phyloP scores from a whole-genome alignment of 1,284 basidiomycete species.

The Cutaneotrichosporon arboriforme region DNA sequence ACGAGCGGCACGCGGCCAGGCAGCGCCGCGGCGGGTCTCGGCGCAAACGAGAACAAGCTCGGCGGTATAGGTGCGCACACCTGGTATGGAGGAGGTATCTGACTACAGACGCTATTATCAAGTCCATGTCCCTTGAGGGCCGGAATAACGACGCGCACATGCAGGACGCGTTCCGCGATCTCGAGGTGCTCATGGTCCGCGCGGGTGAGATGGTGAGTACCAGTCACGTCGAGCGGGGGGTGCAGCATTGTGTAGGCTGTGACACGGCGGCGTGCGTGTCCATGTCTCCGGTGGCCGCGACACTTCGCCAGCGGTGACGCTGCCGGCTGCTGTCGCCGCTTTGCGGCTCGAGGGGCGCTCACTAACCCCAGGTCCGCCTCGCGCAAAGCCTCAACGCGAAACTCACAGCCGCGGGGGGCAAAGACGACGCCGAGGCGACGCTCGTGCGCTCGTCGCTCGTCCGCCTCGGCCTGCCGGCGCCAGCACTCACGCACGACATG shows the following conservation, averaged over 20 bases:
- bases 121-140: constrained; percentile 63
- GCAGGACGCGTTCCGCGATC: constrained; percentile 73
- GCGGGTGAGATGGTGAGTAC: constrained; percentile 84
- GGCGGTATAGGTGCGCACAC: constrained; percentile 32
- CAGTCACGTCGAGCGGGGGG: too few species aligned
- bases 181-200: constrained; percentile 86
- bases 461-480: constrained; percentile 66
- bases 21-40: background rate
- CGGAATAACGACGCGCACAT: constrained; percentile 63
- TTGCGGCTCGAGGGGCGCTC: background rate
- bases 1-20: background rate
- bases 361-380: constrained; percentile 53
- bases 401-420: constrained; percentile 55
- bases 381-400: constrained; percentile 83
- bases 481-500: constrained; percentile 87
- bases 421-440: constrained; percentile 66
- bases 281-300: too few species aligned
- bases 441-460: constrained; percentile 84
- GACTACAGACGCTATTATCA: constrained; percentile 67
- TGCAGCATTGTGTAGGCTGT: background rate
- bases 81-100: background rate
- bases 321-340: background rate
- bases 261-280: too few species aligned
- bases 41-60: constrained; percentile 9
- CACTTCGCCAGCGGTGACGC: too few species aligned